Evolutionary conservation across 345 rosid species (phyloP), one percentile per base, ranked within the genome.

Genomic region (Adansonia digitata): DNA sequence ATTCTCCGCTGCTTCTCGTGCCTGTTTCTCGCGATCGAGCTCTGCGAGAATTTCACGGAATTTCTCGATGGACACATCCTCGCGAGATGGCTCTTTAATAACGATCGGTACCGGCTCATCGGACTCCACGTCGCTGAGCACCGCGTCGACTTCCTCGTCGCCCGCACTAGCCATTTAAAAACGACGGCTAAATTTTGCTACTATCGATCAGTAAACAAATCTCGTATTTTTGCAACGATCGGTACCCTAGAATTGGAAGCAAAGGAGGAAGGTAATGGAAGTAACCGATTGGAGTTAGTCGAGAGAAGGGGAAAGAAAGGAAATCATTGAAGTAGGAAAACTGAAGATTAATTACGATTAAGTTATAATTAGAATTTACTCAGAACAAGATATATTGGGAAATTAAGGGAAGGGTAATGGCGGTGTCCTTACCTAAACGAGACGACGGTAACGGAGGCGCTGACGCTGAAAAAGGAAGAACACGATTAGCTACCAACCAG

Each of bases 1-100:
- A 48, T 77, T 87, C 89, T 92, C 98, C 1, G 90, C 90, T 1
- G 87, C 91, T 76, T 82, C 87, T 5, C 97, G 88, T n/a, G 92
- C 97, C 61, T 85, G 88, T 84, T 86, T 86, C 91, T 93, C 99
- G 34, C 94, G 97, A 75, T 93, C 93, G 20, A 95, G 92, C 88
- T 95, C 97, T 1, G 87, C 87, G 45, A 88, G 75, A 14, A 93
- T 82, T 79, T 93, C 92, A 53, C 79, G 88, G 56, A 89, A 72
- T 73, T 76, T 87, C 75, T 88, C 97, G 29, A 80, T 75, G 20
- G 89, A 78, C 1, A 77, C 53, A 5, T 86, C 87, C 37, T 87
- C 97, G 22, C 43, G 68, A 34, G 80, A 83, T 27, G 88, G 82
- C 69, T 74, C 84, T 26, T 65, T 72, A 26, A 83, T 59, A 27